Base-by-base conservation (phyloP, 352 stramenopile genomes). In the Globisporangium sylvaticum region DNA sequence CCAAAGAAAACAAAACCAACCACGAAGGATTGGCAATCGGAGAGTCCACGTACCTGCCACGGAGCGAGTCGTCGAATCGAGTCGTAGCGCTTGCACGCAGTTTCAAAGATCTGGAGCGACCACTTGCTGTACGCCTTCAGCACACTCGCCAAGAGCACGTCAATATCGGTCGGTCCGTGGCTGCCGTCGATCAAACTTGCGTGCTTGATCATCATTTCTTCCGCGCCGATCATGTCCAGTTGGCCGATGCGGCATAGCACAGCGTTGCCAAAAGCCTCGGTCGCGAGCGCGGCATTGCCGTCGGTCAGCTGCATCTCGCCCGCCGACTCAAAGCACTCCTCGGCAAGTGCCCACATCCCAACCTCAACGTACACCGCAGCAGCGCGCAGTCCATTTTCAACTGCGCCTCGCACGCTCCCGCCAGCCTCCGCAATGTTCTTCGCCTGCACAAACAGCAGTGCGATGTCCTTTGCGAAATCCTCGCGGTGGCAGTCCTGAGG, bases 121-220 rank as follows among this genome's bases (percentile, higher is more conserved):
- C 79, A 87, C 32, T 84, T 87, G 57, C 76, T 73, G 61, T 79
- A 87, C 18, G 84, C 79, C 55, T 89, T 77, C 25, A 90, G 73
- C 32, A 88, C 62, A 25, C 74, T 88, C 10, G 70, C 72, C 18
- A 92, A 53, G 48, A 92, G 74, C 4, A 65, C 67, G 20, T 89
- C 78, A 46, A 92, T 78, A 42, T 90, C 80, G n/a, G 56, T 89
- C 31, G 59, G 56, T 4, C 65, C 66, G 27, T 79, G 68, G 3
- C 44, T 71, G 18, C 76, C 69, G 14, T 76, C 74, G 61, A 81
- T 70, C 31, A 67, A 31, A n/a, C 68, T 55, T 5, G 74, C 73
- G 60, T 84, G 80, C 53, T 78, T 81, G 48, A 68, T 70, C 5
- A 80, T 65, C 66, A 89, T 78, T 32, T 81, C 71, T 50, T 91